These are phyloP conservation scores for Alloteropsis semialata DNA, from an alignment of 176 grass and related monocot species.

Conservation along the genomic window DNA sequence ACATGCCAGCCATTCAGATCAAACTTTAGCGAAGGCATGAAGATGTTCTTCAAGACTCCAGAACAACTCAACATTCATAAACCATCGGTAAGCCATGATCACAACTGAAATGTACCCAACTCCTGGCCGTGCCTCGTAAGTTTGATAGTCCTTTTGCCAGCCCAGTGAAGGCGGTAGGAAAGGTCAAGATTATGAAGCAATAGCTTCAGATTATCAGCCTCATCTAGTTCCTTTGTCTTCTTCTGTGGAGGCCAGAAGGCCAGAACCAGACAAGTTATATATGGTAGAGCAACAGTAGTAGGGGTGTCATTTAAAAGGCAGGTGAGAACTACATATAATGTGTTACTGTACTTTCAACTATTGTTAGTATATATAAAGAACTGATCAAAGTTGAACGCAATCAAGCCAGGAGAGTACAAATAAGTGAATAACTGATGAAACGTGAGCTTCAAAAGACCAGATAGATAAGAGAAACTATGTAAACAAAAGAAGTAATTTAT, in stretches of 20 bases:
- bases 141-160: slow-evolving; percentile 58
- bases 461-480: neutral
- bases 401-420: neutral
- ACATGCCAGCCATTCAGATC: neutral
- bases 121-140: slow-evolving; percentile 73
- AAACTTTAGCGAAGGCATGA: neutral
- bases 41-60: neutral
- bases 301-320: neutral
- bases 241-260: slow-evolving; percentile 30
- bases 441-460: neutral
- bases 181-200: slow-evolving; percentile 88
- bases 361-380: neutral
- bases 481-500: neutral
- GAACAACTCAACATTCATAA: slow-evolving; percentile 27
- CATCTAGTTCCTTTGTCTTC: slow-evolving; percentile 49
- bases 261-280: slow-evolving; percentile 15
- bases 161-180: slow-evolving; percentile 82
- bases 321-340: neutral
- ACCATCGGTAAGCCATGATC: slow-evolving; percentile 23
- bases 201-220: slow-evolving; percentile 68
- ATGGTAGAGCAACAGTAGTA: neutral
- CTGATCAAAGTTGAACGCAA: neutral
- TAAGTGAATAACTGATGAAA: slow-evolving; percentile 3
- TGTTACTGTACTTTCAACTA: neutral
- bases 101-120: slow-evolving; percentile 91